Evolutionary conservation across 768 basidiomycete species (phyloP), one percentile per base, ranked within the genome.

Genomic region (Naematelia aurantialba): DNA sequence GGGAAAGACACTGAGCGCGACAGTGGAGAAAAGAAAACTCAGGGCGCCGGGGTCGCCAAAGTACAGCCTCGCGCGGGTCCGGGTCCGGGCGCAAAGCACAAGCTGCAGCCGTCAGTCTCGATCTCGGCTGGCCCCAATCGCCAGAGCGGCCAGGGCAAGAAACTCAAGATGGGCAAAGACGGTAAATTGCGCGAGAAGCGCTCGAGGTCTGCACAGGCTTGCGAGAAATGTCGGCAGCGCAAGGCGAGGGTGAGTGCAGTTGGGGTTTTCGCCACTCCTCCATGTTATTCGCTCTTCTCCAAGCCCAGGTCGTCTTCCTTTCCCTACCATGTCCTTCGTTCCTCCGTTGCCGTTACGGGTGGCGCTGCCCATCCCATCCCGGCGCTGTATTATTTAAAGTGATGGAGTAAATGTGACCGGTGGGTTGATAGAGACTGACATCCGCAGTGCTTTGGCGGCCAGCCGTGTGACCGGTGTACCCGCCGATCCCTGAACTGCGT

Each of bases 191-290:
- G 34, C 17, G 34, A 59, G 55, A 67, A 72, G 62, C 51, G 74
- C 30, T 69, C 72, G 54, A 65, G 75, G 57, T 72, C 70, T 10
- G 61, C 65, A 29, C 75, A 76, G 61, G 75, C 75, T 14, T 76
- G 75, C 50, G 75, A 76, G 57, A 69, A 68, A 46, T 76, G 75
- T 58, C 52, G 75, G 27, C 57, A 66, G 3, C 45, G 75, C n/a
- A 76, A 76, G 62, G 75, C 75, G 1, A 73, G 64, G 60, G 74
- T 76, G 53, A 74, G 66, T 63, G 22, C n/a, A 51, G 13, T 24
- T 24, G 19, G 34, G 34, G 34, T 8, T 39, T 39, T 39, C 34
- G 26, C 22, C 21, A 5, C 19, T 24, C 26, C 50, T 27, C 25
- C 22, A 25, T 52, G 5, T 52, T 26, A 52, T 52, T n/a, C n/a